Base-by-base conservation (phyloP, 805 yeast genomes). In the Sungouiella thailandica region DNA sequence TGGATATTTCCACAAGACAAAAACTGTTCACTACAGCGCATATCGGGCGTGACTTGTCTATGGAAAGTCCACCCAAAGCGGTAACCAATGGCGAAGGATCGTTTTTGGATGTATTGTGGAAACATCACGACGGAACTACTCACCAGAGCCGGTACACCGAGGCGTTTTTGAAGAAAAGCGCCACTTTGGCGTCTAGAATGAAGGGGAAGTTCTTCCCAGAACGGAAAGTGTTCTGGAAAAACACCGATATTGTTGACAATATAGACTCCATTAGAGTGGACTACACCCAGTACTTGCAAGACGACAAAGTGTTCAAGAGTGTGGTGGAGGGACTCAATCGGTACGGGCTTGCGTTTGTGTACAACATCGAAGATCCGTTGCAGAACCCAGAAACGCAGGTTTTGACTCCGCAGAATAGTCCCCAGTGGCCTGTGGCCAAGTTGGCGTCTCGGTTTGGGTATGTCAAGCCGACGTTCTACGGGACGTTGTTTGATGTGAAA, bases 381-480 rank as follows among this genome's bases (percentile, higher is more conserved):
- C 31, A 32, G 5, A 56, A 49, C 22, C 54, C 56, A 9, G 53
- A 23, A 38, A 40, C 45, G n/a, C 50, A 46, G 28, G 26, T 32
- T 19, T 52, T 65, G 62, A 33, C 71, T 60, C 45, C 74, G 60
- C 52, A 48, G 36, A 50, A 72, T 70, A 29, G 78, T 7, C 5
- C 24, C 1, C 27, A 44, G 10, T 66, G 71, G 70, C 71, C 71
- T 3, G 65, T 66, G 9, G 44, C 57, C 17, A 46, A 55, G 18
- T 39, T 67, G 30, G 72, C 81, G 8, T 50, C 62, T 32, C 62
- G 72, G 38, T 74, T 82, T 33, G 90, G 89, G 0, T 82, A 82
- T 47, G 62, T 83, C 33, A 80, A 77, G 44, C 64, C 72, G 35
- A 83, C 93, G 0, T 80, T 83, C 46, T 82, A 82, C 48, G 93